Evolutionary conservation across 331 rosid genomes (phyloP), one percentile per base, ranked within the genome.

Genomic region (Ulmus americana): DNA sequence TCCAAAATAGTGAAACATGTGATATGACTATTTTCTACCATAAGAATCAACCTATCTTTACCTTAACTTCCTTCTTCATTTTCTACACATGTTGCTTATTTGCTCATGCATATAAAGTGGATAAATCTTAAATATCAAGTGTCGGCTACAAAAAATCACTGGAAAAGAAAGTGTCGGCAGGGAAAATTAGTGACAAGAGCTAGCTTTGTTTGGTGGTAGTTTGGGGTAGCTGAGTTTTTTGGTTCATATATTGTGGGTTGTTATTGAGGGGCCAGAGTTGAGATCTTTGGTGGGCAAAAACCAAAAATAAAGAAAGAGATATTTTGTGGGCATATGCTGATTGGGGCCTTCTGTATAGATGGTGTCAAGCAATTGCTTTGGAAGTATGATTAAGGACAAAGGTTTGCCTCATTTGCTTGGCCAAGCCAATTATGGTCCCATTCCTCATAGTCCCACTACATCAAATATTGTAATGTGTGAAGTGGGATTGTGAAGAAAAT

Each of bases 91-190:
- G 10, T 20, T 28, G 35, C 3, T 28, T 28, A 28, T 28, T 28
- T 28, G 35, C 3, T 28, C 35, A 28, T 20, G 22, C 35, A 2
- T 28, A 28, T 28, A 28, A 28, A 28, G 35, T 28, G 35, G 35
- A 28, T 28, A 28, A 28, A 28, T 28, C 35, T 2, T 28, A 28
- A 28, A 28, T 28, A 28, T 28, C 35, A 28, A 28, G 35, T 28
- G 35, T 28, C 35, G 35, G 35, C 35, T 28, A 28, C 35, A 28
- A 28, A 28, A 28, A 28, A 2, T 28, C 35, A 28, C 22, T 20
- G 22, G 22, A 20, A 1, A 20, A 20, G 22, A 35, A 11, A 63
- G 82, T 82, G 94, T 88, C 88, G 86, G 96, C 83, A 79, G 82
- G 65, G 9, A 53, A 70, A 67, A 55, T 22, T 46, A 51, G 57